Percentiles rank a stretch among this genome's conserved stretches.
Evolutionary conservation across 2,329 filamentous ascomycete species (phyloP).

Genomic region (Cercospora janseana): DNA sequence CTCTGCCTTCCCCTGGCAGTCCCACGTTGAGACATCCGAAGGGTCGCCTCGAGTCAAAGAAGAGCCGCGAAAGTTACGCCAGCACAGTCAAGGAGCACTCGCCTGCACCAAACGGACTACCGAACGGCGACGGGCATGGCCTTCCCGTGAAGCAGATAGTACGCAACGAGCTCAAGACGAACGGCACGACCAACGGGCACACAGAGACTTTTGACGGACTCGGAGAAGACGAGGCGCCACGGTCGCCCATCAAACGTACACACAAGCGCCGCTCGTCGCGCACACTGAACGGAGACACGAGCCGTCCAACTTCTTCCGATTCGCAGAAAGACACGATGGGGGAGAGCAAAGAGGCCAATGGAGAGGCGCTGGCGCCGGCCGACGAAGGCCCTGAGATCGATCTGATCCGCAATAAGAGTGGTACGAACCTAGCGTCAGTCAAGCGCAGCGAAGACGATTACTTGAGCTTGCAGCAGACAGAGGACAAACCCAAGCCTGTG

Average conservation of each 20-base stretch:
- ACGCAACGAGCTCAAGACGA: conserved; percentile 10
- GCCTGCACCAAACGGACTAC: conserved; percentile 18
- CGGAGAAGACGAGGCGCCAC: conserved; percentile 34
- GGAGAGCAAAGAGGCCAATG: conserved; percentile 1
- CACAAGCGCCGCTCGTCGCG: conserved; percentile 33
- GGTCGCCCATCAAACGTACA: conserved; percentile 29
- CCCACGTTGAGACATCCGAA: conserved; percentile 33
- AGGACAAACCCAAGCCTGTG: conserved; percentile 36
- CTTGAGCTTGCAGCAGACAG: conserved; percentile 34
- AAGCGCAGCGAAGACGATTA: conserved; percentile 25
- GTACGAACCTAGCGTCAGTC: conserved; percentile 42
- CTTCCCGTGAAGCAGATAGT: conserved; percentile 18
- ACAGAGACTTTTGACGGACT: conserved; percentile 31
- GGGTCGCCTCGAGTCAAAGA: conserved; percentile 31
- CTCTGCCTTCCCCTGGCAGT: conserved; percentile 32
- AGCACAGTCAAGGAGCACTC: conserved; percentile 27
- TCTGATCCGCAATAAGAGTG: conserved; percentile 46
- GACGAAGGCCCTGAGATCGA: conserved; percentile 41
- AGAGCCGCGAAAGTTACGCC: conserved; percentile 27
- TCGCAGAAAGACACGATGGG: conserved; percentile 18
- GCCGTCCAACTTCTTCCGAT: conserved; percentile 14
- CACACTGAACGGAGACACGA: conserved; percentile 24
- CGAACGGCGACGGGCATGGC: conserved; percentile 26
- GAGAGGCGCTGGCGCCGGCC: conserved; percentile 21
- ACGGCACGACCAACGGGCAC: conserved; percentile 19